Evolutionary conservation across 768 basidiomycete genomes (phyloP).

Genomic region (Termitomyces sp.): DNA sequence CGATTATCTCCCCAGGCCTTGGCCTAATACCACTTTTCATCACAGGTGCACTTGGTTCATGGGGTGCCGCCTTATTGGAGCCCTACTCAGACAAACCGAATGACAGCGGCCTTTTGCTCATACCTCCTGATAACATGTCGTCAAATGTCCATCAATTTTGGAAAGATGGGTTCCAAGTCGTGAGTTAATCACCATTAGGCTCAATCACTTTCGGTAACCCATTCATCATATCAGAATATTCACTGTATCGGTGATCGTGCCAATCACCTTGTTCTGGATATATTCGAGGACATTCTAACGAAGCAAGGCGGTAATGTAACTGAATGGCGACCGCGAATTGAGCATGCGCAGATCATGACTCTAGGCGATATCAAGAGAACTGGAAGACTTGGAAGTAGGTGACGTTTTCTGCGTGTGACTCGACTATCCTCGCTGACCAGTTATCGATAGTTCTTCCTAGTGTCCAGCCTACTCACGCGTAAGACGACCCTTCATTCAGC

Average conservation of each 20-base stretch:
- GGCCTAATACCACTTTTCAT: neutral
- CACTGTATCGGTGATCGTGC: slow-evolving; percentile 90
- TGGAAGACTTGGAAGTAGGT: slow-evolving; percentile 69
- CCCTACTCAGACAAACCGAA: slow-evolving; percentile 82
- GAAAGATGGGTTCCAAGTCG: slow-evolving; percentile 80
- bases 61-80: slow-evolving; percentile 84
- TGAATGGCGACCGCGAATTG: slow-evolving; percentile 72
- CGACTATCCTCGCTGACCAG: neutral
- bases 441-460: slow-evolving; percentile 75
- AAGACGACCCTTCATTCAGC: slow-evolving; percentile 23
- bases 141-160: slow-evolving; percentile 60
- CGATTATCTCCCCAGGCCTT: neutral
- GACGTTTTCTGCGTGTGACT: neutral
- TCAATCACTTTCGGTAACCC: neutral
- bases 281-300: slow-evolving; percentile 66
- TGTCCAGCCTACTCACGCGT: slow-evolving; percentile 93
- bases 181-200: slow-evolving; percentile 32
- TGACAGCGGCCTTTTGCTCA: slow-evolving; percentile 66
- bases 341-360: slow-evolving; percentile 90
- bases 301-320: slow-evolving; percentile 33
- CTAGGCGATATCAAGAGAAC: slow-evolving; percentile 64
- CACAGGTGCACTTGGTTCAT: slow-evolving; percentile 83
- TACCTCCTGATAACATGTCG: slow-evolving; percentile 48
- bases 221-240: slow-evolving; percentile 55
- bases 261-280: slow-evolving; percentile 78